Conservation (phyloP, 257 asterid genomes). For the Plantago ovata region DNA sequence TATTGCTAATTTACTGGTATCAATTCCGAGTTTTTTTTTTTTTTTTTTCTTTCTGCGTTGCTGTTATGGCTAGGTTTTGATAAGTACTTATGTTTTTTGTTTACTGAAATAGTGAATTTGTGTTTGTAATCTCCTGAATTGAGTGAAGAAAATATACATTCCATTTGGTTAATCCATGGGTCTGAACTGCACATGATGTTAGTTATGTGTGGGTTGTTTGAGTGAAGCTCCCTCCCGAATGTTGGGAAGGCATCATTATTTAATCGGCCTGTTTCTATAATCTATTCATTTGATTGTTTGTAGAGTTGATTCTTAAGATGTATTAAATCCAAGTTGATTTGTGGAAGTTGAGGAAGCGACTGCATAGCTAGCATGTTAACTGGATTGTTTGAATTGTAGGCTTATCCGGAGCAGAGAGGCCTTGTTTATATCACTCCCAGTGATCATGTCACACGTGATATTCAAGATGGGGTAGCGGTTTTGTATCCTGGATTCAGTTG, state of each 20-base stretch:
- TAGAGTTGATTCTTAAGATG: conserved; percentile 7
- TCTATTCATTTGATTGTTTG: background rate
- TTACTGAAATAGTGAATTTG: too few species aligned
- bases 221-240: conserved; percentile 90
- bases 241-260: conserved; percentile 94
- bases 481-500: conserved; percentile 92
- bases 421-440: conserved; percentile 94
- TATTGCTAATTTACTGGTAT: too few species aligned
- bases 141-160: too few species aligned
- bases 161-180: too few species aligned
- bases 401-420: conserved; percentile 98
- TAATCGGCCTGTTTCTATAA: conserved; percentile 61
- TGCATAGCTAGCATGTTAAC: conserved; percentile 19
- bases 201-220: too few species aligned
- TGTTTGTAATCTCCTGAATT: too few species aligned
- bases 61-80: too few species aligned
- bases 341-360: conserved; percentile 3
- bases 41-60: too few species aligned
- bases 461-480: conserved; percentile 95
- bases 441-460: conserved; percentile 93
- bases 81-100: too few species aligned
- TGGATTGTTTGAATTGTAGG: conserved; percentile 38
- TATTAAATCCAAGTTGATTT: conserved; percentile 1
- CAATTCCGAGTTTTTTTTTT: too few species aligned
- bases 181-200: too few species aligned